These are phyloP conservation scores for Handroanthus guayacan DNA, from an alignment of 257 asterid genomes.

Conservation along the genomic window DNA sequence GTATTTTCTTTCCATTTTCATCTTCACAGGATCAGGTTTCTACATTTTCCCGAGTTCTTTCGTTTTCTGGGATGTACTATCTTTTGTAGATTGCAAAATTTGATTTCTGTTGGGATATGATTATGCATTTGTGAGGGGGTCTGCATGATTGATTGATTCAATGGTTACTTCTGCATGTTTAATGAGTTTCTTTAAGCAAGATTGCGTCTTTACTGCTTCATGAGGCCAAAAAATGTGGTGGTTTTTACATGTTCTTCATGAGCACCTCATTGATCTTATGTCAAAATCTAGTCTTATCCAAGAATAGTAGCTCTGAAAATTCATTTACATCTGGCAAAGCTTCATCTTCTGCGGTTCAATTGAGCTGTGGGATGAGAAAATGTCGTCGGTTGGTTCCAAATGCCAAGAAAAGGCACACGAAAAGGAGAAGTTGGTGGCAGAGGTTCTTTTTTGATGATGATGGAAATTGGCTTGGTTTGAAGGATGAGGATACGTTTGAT, in stretches of 20 bases:
- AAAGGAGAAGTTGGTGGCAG: slow-evolving; percentile 86
- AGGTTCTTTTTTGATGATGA: slow-evolving; percentile 78
- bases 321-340: slow-evolving; percentile 43
- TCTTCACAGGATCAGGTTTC: slow-evolving; percentile 35
- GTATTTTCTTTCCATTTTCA: slow-evolving; percentile 21
- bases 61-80: slow-evolving; percentile 3
- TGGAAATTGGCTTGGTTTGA: slow-evolving; percentile 91
- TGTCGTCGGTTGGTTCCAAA: slow-evolving; percentile 58
- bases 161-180: slow-evolving; percentile 41
- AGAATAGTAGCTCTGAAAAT: slow-evolving; percentile 35
- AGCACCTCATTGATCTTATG: slow-evolving; percentile 81
- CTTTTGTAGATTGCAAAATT: slow-evolving; percentile 20
- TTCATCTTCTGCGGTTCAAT: slow-evolving; percentile 40
- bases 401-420: slow-evolving; percentile 68
- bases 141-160: slow-evolving; percentile 41
- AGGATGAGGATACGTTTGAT: slow-evolving; percentile 74
- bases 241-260: slow-evolving; percentile 73
- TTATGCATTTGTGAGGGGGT: slow-evolving; percentile 49
- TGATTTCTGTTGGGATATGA: slow-evolving; percentile 35
- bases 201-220: slow-evolving; percentile 51
- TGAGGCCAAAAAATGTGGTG: slow-evolving; percentile 76
- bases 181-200: slow-evolving; percentile 42
- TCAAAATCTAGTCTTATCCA: slow-evolving; percentile 57
- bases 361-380: slow-evolving; percentile 57
- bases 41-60: slow-evolving; percentile 29